Evolutionary conservation across 495 filamentous ascomycete species (phyloP), one percentile per base, ranked within the genome.

Genomic region (Wilcoxina mikolae): DNA sequence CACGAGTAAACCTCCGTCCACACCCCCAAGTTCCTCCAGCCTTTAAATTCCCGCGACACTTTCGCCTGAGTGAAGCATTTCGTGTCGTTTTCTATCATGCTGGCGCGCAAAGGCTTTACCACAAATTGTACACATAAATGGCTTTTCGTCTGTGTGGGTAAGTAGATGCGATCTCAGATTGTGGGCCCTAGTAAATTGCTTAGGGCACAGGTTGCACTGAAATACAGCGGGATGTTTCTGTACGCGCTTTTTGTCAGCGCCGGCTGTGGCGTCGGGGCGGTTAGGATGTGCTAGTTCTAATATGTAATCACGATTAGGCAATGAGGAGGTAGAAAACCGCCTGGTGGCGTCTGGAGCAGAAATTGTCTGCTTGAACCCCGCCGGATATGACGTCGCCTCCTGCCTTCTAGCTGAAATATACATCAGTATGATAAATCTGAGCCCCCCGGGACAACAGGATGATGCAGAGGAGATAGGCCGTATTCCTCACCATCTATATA

Each of bases 171-270:
- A 90, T 5, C 87, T 82, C n/a, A 94, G 69, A 56, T 94, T 94
- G 67, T 94, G 91, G 3, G 87, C 87, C 43, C 87, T 78, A 1
- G 87, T 93, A 59, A 91, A 93, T 3, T 82, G 79, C 63, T 94
- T 93, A 3, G 87, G 86, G 56, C 87, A 94, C 3, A 93, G 73
- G 10, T 68, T 81, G 61, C 87, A 94, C 59, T 91, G 85, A 67
- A 91, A 94, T 0, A 85, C 93, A 3, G 87, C 87, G 1, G 91
- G 91, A 64, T 98, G 91, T 60, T 95, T 98, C 65, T 98, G 91
- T 9, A 85, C 79, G 7, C 91, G 84, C 60, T 84, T 90, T 20
- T 17, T 43, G n/a, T 71, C 70, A n/a, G n/a, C n/a, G 31, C 70
- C 72, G 29, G 77, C 68, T n/a, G 70, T 68, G 4, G 78, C 76